Percentiles rank a stretch among this genome's conserved stretches.
Evolutionary conservation across 306 rosid species (phyloP).

Genomic region (Coriaria nepalensis): DNA sequence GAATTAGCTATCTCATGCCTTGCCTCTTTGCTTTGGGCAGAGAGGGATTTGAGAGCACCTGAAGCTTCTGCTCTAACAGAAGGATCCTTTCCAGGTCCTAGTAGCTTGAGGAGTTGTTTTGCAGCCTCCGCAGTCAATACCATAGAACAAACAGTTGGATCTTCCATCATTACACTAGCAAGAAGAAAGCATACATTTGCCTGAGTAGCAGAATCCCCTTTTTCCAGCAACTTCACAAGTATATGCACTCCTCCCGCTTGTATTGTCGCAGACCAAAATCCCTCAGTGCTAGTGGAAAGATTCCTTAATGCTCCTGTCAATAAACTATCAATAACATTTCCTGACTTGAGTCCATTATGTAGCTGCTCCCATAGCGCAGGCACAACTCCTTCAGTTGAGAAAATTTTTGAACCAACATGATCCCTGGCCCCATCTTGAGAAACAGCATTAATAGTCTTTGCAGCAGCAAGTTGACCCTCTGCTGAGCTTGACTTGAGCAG

Average conservation of each 20-base stretch:
- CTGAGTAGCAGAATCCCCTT: conserved; percentile 65
- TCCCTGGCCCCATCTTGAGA: conserved; percentile 92
- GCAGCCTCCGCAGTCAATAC: conserved; percentile 74
- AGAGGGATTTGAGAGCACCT: conserved; percentile 87
- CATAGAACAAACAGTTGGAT: conserved; percentile 70
- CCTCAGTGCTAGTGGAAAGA: conserved; percentile 81
- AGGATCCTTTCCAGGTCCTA: conserved; percentile 88
- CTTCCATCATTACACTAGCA: conserved; percentile 86
- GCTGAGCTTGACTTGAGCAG: conserved; percentile 80
- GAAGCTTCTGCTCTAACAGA: conserved; percentile 98
- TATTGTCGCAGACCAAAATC: conserved; percentile 87
- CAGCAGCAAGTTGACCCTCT: conserved; percentile 89
- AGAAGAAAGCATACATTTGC: conserved; percentile 91
- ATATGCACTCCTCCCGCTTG: conserved; percentile 80
- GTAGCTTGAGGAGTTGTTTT: conserved; percentile 75
- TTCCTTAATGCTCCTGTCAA: conserved; percentile 90
- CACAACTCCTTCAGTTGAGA: conserved; percentile 98
- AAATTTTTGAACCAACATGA: conserved; percentile 94
- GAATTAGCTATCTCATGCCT: conserved; percentile 77
- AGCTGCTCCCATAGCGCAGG: conserved; percentile 89
- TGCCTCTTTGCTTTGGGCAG: conserved; percentile 91
- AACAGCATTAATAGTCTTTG: conserved; percentile 89
- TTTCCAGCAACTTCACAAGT: conserved; percentile 68
- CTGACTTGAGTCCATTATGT: conserved; percentile 53
- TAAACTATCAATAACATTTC: conserved; percentile 68